These are phyloP conservation scores for Hermanozyma aechmeae DNA, from an alignment of 805 yeast species.

Conservation along the genomic window DNA sequence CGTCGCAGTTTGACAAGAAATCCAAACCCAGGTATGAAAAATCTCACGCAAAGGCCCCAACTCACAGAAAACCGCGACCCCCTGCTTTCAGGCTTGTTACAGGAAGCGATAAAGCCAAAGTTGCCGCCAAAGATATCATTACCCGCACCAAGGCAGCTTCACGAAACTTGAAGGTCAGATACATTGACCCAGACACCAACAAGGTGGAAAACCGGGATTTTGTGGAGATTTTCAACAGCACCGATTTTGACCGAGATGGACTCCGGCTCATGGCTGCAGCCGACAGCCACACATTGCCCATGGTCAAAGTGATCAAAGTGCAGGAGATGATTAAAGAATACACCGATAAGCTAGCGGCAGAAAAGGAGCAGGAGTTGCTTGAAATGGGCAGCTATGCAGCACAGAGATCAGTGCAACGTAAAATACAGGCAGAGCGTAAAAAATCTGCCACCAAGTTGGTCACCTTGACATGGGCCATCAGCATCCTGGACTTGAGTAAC, in stretches of 20 bases:
- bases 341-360: conserved; percentile 21
- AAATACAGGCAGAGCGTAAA: conserved; percentile 25
- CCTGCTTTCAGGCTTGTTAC: conserved; percentile 12
- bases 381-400: conserved; percentile 25
- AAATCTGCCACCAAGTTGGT: conserved; percentile 36
- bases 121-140: conserved; percentile 18
- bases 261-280: conserved; percentile 12
- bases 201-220: conserved; percentile 14
- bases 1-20: too few relatives aligned
- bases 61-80: conserved; percentile 3
- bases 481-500: conserved; percentile 39
- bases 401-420: conserved; percentile 15
- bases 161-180: conserved; percentile 16
- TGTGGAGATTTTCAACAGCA: conserved; percentile 21
- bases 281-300: conserved; percentile 13
- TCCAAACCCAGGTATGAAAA: too few relatives aligned
- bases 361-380: conserved; percentile 21
- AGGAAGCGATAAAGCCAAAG: conserved; percentile 19
- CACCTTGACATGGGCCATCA: conserved; percentile 48
- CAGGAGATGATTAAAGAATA: conserved; percentile 25
- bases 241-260: conserved; percentile 19
- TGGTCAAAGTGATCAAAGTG: conserved; percentile 17
- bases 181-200: conserved; percentile 15
- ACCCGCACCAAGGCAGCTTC: conserved; percentile 10
- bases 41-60: too few relatives aligned